Base-by-base conservation (phyloP, 1,284 basidiomycete genomes). In the Heterobasidion occidentale region DNA sequence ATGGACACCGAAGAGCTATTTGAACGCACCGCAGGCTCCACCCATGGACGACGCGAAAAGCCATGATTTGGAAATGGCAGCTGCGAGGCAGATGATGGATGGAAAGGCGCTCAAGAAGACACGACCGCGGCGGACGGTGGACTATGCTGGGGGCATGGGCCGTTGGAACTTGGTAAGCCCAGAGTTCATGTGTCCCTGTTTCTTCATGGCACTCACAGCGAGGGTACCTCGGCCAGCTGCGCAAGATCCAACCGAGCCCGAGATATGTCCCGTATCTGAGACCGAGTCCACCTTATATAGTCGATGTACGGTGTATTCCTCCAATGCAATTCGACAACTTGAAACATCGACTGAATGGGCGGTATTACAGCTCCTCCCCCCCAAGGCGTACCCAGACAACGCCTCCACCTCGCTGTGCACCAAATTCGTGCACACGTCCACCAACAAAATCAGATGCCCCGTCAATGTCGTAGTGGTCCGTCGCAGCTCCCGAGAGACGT, bases 401-500 rank as follows among this genome's bases (percentile, higher is more conserved):
- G 79, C 89, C 1, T 91, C 93, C 2, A 96, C 92, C 0, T 97
- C 94, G 0, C 77, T 98, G 54, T 94, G 94, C 66, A 95, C 94
- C 47, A 94, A 94, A 68, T 97, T 98, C 64, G 90, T 98, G 11
- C 97, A 99, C 70, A 98, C 95, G 0, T 96, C 94, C 7, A 98
- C 95, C 52, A 99, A 99, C 79, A 99, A 99, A 74, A 94, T 98
- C 62, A 81, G 94, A 54, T 97, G 93, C 74, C 95, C 96, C 0
- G 94, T 98, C 52, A 96, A 98, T 63, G 89, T 95, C 36, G 95
- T 98, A 27, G 84, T 86, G 65, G 93, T 94, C 63, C 64, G 88
- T 80, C 20, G 12, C 48, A 27, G 45, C 34, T 34, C 48, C 14
- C 27, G 27, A 27, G 4, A n/a, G 36, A 44, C 36, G 46, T 35